phyloP scores from a whole-genome alignment of 331 rosid species.

The Spiraea crenata region DNA sequence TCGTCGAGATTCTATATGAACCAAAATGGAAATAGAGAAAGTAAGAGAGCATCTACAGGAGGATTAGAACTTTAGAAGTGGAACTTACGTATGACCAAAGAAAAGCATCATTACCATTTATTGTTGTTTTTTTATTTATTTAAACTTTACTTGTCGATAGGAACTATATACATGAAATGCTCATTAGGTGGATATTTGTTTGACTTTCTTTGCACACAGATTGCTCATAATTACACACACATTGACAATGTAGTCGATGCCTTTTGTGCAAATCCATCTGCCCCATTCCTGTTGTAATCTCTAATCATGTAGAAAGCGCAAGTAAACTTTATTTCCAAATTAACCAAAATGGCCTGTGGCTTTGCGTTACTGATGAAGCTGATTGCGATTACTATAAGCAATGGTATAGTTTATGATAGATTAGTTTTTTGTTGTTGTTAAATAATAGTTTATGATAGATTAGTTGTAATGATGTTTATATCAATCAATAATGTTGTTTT shows the following conservation, averaged over 20 bases:
- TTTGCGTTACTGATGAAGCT: too few relatives aligned
- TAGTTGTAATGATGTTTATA: not conserved
- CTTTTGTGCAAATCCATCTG: not conserved
- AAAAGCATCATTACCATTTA: not conserved
- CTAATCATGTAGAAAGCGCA: not conserved
- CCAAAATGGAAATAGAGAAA: not conserved
- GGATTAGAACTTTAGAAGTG: not conserved
- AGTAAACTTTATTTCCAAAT: not conserved
- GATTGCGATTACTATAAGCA: too few relatives aligned
- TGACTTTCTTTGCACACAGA: not conserved
- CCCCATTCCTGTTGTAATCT: not conserved
- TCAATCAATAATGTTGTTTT: slow-evolving; percentile 1
- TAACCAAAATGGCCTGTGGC: too few relatives aligned
- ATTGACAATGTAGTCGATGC: slow-evolving; percentile 2
- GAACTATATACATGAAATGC: not conserved
- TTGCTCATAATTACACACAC: not conserved
- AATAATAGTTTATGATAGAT: not conserved
- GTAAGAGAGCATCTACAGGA: not conserved
- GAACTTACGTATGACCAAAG: slow-evolving; percentile 1
- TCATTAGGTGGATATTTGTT: slow-evolving; percentile 8
- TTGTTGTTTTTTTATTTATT: not conserved
- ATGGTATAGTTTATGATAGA: too few relatives aligned
- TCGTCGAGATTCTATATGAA: slow-evolving; percentile 12
- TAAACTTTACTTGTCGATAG: not conserved
- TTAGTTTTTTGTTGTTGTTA: not conserved